phyloP scores from a whole-genome alignment of 768 basidiomycete species.

The Suillus ampliporus region DNA sequence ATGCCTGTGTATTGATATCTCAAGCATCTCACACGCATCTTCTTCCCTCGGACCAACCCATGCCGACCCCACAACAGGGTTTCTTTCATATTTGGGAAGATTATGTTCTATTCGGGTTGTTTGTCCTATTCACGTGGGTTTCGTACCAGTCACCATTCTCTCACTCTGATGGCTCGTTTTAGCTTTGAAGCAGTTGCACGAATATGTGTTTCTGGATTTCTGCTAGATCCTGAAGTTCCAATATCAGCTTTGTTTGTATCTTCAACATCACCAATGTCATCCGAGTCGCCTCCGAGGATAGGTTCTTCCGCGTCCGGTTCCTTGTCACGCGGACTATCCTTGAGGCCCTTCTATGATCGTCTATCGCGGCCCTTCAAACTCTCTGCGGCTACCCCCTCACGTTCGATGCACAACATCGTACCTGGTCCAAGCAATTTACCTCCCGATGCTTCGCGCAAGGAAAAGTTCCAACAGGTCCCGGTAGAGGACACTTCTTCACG shows the following conservation, averaged over 20 bases:
- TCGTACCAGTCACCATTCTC: background rate
- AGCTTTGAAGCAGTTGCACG: conserved; percentile 88
- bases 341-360: conserved; percentile 51
- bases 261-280: conserved; percentile 37
- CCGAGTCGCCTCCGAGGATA: conserved; percentile 32
- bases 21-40: conserved; percentile 73
- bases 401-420: conserved; percentile 17
- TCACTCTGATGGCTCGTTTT: conserved; percentile 12
- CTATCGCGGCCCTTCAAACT: conserved; percentile 62
- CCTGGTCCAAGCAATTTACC: background rate
- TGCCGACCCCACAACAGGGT: conserved; percentile 56
- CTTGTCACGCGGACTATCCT: conserved; percentile 49
- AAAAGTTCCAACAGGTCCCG: background rate
- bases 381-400: conserved; percentile 26
- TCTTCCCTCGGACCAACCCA: conserved; percentile 48
- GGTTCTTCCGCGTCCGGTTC: conserved; percentile 36
- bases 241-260: conserved; percentile 54
- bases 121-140: conserved; percentile 84
- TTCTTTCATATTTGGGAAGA: conserved; percentile 95
- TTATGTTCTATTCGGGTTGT: conserved; percentile 80
- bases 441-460: background rate
- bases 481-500: conserved; percentile 24
- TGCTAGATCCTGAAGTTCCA: conserved; percentile 82
- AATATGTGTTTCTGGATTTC: conserved; percentile 86
- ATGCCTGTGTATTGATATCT: conserved; percentile 81